These are phyloP conservation scores for Ramaria rubella DNA, from an alignment of 768 basidiomycete species.

Conservation along the genomic window DNA sequence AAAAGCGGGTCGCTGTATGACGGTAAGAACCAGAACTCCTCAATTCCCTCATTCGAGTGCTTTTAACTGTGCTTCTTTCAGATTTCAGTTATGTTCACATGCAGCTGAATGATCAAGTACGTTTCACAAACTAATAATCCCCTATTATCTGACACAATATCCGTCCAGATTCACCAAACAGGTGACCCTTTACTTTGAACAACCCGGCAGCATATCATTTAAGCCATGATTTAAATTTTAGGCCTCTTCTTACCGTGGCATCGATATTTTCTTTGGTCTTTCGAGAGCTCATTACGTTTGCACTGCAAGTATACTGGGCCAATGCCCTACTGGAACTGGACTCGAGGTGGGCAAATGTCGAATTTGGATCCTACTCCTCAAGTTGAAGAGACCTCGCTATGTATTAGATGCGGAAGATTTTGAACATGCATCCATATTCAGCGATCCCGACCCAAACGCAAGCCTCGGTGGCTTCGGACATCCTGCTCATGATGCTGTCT, in stretches of 20 bases:
- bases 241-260: constrained; percentile 26
- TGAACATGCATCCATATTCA: constrained; percentile 17
- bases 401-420: constrained; percentile 20
- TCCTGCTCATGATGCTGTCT: constrained; percentile 16
- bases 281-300: constrained; percentile 18
- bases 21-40: neutral
- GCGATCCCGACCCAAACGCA: constrained; percentile 16
- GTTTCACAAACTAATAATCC: neutral
- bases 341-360: constrained; percentile 14
- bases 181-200: neutral
- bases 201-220: neutral
- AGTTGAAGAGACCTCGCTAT: neutral
- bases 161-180: constrained; percentile 6
- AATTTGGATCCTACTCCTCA: neutral
- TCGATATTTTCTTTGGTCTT: constrained; percentile 19
- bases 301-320: constrained; percentile 20
- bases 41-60: neutral
- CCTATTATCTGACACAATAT: neutral
- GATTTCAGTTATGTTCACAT: constrained; percentile 2
- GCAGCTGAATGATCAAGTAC: neutral
- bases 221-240: neutral
- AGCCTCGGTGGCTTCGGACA: constrained; percentile 26
- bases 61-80: neutral
- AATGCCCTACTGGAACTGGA: constrained; percentile 27
- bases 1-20: neutral